phyloP scores from a whole-genome alignment of 768 basidiomycete genomes.

The Tulasnella sp. region DNA sequence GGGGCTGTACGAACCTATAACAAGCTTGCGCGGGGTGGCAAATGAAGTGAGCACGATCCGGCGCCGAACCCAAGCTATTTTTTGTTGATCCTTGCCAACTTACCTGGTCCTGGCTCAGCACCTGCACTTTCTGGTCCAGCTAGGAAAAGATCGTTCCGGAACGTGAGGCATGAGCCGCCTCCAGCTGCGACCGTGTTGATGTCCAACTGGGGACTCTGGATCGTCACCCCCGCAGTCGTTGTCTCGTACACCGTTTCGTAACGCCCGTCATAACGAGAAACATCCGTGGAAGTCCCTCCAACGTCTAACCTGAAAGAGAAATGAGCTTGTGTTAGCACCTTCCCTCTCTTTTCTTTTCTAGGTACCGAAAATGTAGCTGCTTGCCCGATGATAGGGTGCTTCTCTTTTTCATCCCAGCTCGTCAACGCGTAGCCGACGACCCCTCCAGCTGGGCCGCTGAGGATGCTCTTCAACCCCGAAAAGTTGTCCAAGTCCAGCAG shows the following conservation, averaged over 20 bases:
- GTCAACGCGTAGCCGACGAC: constrained; percentile 95
- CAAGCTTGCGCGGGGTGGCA: constrained; percentile 53
- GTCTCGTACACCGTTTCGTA: constrained; percentile 96
- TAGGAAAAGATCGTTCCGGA: constrained; percentile 86
- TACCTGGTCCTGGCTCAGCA: constrained; percentile 82
- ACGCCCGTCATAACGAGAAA: constrained; percentile 87
- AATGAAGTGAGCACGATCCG: neutral
- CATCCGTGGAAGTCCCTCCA: constrained; percentile 96
- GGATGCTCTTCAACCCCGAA: constrained; percentile 89
- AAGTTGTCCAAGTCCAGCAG: constrained; percentile 80
- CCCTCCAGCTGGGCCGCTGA: constrained; percentile 93
- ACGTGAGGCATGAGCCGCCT: constrained; percentile 87
- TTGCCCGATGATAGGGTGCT: constrained; percentile 81
- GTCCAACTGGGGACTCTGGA: constrained; percentile 90
- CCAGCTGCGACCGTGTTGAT: constrained; percentile 97
- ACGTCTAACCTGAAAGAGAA: constrained; percentile 68
- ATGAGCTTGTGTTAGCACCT: neutral
- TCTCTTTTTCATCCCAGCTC: constrained; percentile 80
- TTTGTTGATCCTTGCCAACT: neutral
- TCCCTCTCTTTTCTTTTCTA: too few species aligned
- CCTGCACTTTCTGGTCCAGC: constrained; percentile 94
- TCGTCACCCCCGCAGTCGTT: constrained; percentile 90
- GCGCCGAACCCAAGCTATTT: neutral
- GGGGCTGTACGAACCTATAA: constrained; percentile 65
- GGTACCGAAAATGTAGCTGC: constrained; percentile 42